Evolutionary conservation across 345 rosid genomes (phyloP), one percentile per base, ranked within the genome.

Genomic region (Hypericum androsaemum): DNA sequence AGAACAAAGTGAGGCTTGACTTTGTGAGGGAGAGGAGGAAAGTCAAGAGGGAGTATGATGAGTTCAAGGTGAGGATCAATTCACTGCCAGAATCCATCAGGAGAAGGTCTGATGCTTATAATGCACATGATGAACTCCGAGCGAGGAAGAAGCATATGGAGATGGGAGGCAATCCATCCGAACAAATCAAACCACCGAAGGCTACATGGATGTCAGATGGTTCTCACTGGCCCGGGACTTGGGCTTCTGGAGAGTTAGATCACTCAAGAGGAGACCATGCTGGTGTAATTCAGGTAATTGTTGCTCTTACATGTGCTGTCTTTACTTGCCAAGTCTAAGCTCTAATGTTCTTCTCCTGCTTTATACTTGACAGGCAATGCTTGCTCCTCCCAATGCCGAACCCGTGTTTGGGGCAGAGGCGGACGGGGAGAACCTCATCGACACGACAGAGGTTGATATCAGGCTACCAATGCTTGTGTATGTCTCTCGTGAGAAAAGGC

Each of bases 141-240:
- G 78, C 78, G 1, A 85, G 73, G 72, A 81, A 78, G 75, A 80
- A 78, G 40, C 94, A 81, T 42, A 74, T 80, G 77, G 82, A 81
- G 50, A 67, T 58, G 68, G 81, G 82, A 51, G 70, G 52, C 39
- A 65, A 62, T 61, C 60, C 56, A 47, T 59, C 67, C 15, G 87
- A 80, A 44, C 40, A 68, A 32, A 39, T 70, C 12, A 76, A 69
- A 59, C 58, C 80, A 32, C 65, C 74, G 2, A 82, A 75, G 70
- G 95, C 89, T 48, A 82, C 85, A 41, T 85, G 95, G 95, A 82
- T 82, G 89, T 78, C 89, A 28, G 95, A 82, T 73, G 83, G 87
- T 8, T 78, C 95, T 63, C 95, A 78, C 40, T 85, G 95, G 87
- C 87, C 95, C 22, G 95, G 95, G 52, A 82, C 89, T 52, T 86